These are phyloP conservation scores for Phlebiopsis gigantea DNA, from an alignment of 768 basidiomycete species.

Conservation along the genomic window DNA sequence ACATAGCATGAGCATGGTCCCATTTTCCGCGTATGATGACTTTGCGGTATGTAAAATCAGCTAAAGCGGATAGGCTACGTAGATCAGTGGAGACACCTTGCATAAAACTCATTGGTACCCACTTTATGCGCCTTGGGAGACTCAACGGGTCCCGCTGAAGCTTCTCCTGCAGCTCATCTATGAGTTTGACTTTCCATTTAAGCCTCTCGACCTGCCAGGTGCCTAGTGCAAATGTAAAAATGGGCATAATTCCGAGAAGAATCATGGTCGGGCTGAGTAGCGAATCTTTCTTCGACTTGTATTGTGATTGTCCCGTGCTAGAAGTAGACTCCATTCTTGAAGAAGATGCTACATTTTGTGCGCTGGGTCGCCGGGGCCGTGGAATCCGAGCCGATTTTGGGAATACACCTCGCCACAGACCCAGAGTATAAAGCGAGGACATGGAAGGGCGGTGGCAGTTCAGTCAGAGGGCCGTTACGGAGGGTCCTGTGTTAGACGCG, in stretches of 20 bases:
- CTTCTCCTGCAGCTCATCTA: slow-evolving; percentile 92
- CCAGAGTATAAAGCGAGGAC: slow-evolving; percentile 1
- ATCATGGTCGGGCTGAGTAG: slow-evolving; percentile 69
- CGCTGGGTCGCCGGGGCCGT: not conserved
- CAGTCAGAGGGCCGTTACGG: slow-evolving; percentile 2
- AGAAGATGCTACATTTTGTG: not conserved
- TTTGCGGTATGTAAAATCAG: slow-evolving; percentile 86
- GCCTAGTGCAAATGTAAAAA: slow-evolving; percentile 87
- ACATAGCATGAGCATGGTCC: slow-evolving; percentile 72
- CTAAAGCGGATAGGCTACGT: slow-evolving; percentile 64
- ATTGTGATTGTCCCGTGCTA: slow-evolving; percentile 21
- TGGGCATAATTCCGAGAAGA: slow-evolving; percentile 77
- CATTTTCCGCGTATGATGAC: slow-evolving; percentile 75
- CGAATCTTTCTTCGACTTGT: slow-evolving; percentile 53
- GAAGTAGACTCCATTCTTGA: slow-evolving; percentile 8
- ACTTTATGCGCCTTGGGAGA: slow-evolving; percentile 88
- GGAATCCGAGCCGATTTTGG: too few species aligned
- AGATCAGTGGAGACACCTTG: not conserved
- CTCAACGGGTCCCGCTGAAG: slow-evolving; percentile 70
- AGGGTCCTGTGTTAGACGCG: slow-evolving; percentile 5
- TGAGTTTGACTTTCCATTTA: slow-evolving; percentile 91
- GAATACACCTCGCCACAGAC: not conserved
- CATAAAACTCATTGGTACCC: slow-evolving; percentile 20
- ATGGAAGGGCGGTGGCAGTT: not conserved
- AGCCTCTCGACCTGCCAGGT: slow-evolving; percentile 92